Evolutionary conservation across 352 stramenopile genomes (phyloP), one percentile per base, ranked within the genome.

Genomic region (Globisporangium cylindrosporum): DNA sequence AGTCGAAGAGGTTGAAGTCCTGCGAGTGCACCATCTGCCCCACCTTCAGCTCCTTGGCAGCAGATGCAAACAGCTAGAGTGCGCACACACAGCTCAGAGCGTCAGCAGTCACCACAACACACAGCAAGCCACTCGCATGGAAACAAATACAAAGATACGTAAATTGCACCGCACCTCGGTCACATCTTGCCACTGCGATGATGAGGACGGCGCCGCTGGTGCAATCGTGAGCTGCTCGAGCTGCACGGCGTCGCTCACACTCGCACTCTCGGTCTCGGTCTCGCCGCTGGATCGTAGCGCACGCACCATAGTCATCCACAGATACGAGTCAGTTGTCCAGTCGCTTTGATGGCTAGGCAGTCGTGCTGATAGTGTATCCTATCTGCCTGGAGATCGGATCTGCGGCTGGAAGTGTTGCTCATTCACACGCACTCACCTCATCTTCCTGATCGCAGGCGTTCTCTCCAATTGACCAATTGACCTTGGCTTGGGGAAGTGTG

Each of bases 1-100:
- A 97, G 67, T 98, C 92, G 70, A 95, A 96, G 63, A 98, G 81
- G 63, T 89, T 95, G 62, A 98, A 98, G 63, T 87, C 72, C 7
- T 86, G 69, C 51, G 89, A 78, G 54, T 95, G 88, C 36, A 94
- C 76, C 64, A 95, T 70, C 58, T 95, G 86, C 2, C 88, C 86
- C 20, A 94, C 76, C 60, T 91, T 92, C 27, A 95, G 78, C 70
- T 93, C 85, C 65, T 92, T 91, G 6, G 85, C 81, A 25, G 87
- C 82, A 7, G 59, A 49, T 5, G 58, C 66, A 61, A 71, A 71
- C 24, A 71, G 8, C 66, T 70, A 41, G 38, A 43, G 34, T 2
- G 38, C 10, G 24, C 60, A 22, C 5, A 15, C 12, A 41, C 56
- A 62, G 25, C 18, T 20, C 14, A 36, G 29, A 56, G n/a, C 1